phyloP scores from a whole-genome alignment of 768 basidiomycete species.

The Sporobolomyces roseus region DNA sequence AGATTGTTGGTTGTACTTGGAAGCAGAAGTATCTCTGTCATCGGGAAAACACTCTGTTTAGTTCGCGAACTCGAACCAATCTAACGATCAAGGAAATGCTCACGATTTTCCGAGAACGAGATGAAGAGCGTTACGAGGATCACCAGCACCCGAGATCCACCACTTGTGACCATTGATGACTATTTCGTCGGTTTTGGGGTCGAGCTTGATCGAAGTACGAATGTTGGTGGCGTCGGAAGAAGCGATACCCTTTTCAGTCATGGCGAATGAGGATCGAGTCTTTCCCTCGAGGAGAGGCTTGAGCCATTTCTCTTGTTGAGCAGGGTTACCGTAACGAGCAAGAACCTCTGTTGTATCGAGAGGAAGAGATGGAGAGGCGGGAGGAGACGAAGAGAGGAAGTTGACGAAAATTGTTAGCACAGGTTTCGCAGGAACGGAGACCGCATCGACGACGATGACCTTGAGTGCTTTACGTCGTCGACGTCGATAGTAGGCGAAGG shows the following conservation, averaged over 20 bases:
- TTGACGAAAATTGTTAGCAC: too few species aligned
- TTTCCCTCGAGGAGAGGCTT: slow-evolving; percentile 81
- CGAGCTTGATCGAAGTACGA: slow-evolving; percentile 66
- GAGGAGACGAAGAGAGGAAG: too few species aligned
- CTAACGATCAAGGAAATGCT: background rate
- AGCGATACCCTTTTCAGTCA: slow-evolving; percentile 81
- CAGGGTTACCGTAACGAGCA: slow-evolving; percentile 84
- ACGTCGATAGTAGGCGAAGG: too few species aligned
- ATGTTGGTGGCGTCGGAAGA: slow-evolving; percentile 73
- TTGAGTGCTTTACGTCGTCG: too few species aligned
- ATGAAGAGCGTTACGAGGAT: slow-evolving; percentile 81
- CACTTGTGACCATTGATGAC: slow-evolving; percentile 97
- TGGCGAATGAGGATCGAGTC: slow-evolving; percentile 89
- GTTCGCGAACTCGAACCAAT: background rate
- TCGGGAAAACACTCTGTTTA: slow-evolving; percentile 30
- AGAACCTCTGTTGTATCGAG: slow-evolving; percentile 69
- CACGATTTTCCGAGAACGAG: slow-evolving; percentile 79
- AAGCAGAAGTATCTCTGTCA: slow-evolving; percentile 65
- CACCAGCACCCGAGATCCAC: slow-evolving; percentile 98
- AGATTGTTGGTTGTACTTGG: slow-evolving; percentile 76
- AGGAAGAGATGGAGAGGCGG: background rate
- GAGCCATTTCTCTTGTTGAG: slow-evolving; percentile 88
- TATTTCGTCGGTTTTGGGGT: slow-evolving; percentile 74
- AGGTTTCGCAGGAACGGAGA: too few species aligned
- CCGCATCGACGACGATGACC: too few species aligned